These are phyloP conservation scores for Populus deltoides DNA, from an alignment of 345 rosid genomes.

Conservation along the genomic window DNA sequence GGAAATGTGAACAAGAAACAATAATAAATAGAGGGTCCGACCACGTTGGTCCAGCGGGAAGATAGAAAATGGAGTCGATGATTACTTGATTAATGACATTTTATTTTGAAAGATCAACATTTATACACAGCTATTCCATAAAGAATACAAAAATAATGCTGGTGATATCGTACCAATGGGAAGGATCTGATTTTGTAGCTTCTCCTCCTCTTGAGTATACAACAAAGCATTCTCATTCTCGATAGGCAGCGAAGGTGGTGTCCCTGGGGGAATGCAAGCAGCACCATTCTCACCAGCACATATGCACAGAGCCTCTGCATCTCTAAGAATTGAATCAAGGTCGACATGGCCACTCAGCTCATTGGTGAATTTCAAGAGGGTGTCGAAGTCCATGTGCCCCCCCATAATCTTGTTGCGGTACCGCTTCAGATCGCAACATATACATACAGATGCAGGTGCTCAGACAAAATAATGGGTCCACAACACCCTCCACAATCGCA, in stretches of 20 bases:
- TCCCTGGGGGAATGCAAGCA: conserved; percentile 88
- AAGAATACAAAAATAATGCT: neutral
- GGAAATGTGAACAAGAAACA: neutral
- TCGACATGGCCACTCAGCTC: conserved; percentile 84
- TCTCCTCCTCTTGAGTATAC: conserved; percentile 70
- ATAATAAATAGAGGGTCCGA: neutral
- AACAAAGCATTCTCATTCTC: conserved; percentile 42
- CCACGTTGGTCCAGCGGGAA: neutral
- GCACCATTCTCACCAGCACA: conserved; percentile 94
- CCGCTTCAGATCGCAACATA: conserved; percentile 92
- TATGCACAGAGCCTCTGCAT: conserved; percentile 90
- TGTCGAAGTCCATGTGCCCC: conserved; percentile 93
- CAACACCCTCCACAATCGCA: conserved; percentile 87
- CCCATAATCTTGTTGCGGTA: conserved; percentile 80
- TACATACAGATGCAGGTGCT: conserved; percentile 82
- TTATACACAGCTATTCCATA: neutral
- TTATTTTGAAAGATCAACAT: neutral
- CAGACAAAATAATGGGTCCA: conserved; percentile 87
- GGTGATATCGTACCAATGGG: neutral
- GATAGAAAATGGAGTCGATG: neutral
- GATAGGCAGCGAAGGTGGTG: conserved; percentile 80
- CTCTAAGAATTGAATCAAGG: conserved; percentile 66
- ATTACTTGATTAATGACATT: neutral
- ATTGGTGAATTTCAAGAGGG: conserved; percentile 86
- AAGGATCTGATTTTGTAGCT: conserved; percentile 38